Conservation (phyloP, 192 early-diverging fungal species). For the Podila minutissima region DNA sequence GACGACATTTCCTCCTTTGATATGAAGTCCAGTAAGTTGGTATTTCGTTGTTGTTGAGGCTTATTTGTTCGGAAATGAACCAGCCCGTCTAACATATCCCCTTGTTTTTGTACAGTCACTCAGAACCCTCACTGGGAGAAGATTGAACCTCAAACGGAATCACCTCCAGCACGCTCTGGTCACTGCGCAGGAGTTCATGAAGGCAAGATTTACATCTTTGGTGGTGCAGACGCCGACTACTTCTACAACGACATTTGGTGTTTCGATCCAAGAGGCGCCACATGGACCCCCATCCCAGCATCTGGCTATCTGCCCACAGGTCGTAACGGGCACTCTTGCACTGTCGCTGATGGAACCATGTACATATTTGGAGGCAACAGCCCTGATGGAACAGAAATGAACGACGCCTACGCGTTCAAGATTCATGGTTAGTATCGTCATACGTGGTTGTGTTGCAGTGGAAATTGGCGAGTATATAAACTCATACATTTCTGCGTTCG, state of each 20-base stretch:
- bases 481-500: neutral
- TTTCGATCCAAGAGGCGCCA: slow-evolving; percentile 54
- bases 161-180: slow-evolving; percentile 43
- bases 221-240: slow-evolving; percentile 58
- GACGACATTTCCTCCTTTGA: slow-evolving; percentile 62
- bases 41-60: neutral
- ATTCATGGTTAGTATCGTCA: slow-evolving; percentile 51
- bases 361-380: slow-evolving; percentile 66
- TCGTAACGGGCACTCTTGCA: slow-evolving; percentile 50
- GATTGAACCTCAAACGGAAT: slow-evolving; percentile 48
- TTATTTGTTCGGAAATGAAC: neutral
- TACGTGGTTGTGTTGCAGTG: neutral
- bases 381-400: slow-evolving; percentile 52
- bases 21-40: slow-evolving; percentile 47
- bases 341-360: slow-evolving; percentile 57
- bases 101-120: slow-evolving; percentile 21
- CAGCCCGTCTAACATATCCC: too few species aligned
- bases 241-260: slow-evolving; percentile 70
- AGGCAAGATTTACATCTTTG: slow-evolving; percentile 54
- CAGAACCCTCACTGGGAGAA: slow-evolving; percentile 38
- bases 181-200: slow-evolving; percentile 42
- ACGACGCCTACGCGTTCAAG: slow-evolving; percentile 62
- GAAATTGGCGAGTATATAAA: neutral
- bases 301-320: slow-evolving; percentile 61
- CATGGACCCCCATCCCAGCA: slow-evolving; percentile 57